A percentile compares a stretch with the other conserved stretches of the same genome.
These are phyloP conservation scores for Drechslerella coelobrocha DNA, from an alignment of 2,329 filamentous ascomycete species.

Conservation along the genomic window DNA sequence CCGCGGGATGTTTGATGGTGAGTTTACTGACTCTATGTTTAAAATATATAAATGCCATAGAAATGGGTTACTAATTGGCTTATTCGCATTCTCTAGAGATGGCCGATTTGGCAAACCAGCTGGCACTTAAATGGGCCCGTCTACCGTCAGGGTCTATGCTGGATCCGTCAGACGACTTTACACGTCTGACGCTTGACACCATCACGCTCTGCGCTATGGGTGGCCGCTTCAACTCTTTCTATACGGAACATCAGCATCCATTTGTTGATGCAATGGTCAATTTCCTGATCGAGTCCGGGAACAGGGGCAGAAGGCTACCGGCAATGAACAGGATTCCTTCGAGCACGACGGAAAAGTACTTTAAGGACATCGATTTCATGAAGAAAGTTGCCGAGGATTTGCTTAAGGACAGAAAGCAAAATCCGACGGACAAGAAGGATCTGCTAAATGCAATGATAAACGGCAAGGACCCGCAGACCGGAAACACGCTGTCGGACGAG, in stretches of 20 bases:
- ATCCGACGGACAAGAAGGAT: constrained; percentile 69
- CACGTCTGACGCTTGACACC: constrained; percentile 74
- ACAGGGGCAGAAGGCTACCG: constrained; percentile 62
- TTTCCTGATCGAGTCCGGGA: constrained; percentile 67
- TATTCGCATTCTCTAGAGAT: constrained; percentile 61
- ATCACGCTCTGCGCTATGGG: constrained; percentile 64
- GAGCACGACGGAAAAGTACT: constrained; percentile 61
- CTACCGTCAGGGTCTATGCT: constrained; percentile 66
- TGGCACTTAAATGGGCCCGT: constrained; percentile 73
- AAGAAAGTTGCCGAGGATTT: constrained; percentile 67
- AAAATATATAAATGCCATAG: background rate
- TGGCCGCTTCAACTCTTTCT: constrained; percentile 75
- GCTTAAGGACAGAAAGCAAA: constrained; percentile 65
- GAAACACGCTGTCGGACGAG: constrained; percentile 68
- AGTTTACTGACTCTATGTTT: constrained; percentile 51
- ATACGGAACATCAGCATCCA: constrained; percentile 71
- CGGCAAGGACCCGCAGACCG: constrained; percentile 71
- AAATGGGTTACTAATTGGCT: background rate
- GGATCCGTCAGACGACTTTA: constrained; percentile 71
- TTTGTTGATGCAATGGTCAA: constrained; percentile 73
- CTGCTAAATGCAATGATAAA: constrained; percentile 74
- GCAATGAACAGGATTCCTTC: constrained; percentile 63
- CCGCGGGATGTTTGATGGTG: constrained; percentile 69
- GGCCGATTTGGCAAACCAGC: constrained; percentile 71
- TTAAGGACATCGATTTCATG: constrained; percentile 65